These are phyloP conservation scores for Euphrasia confusa DNA, from an alignment of 257 asterid genomes.

Conservation along the genomic window DNA sequence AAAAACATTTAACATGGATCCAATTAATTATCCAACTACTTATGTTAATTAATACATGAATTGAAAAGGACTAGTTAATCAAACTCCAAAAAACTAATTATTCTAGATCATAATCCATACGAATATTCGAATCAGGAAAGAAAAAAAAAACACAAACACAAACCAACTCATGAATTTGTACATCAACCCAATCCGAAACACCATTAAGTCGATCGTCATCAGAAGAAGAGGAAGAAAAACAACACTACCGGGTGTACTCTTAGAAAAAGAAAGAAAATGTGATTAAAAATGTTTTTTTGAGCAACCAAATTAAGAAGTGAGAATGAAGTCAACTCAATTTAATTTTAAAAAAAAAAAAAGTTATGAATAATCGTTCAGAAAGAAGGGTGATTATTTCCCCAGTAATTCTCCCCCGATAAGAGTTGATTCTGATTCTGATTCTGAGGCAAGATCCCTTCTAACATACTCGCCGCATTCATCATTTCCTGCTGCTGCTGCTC, in stretches of 20 bases:
- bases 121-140: slow-evolving; percentile 4
- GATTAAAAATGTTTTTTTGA: background rate
- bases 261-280: slow-evolving; percentile 20
- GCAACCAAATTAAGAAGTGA: too few relatives aligned
- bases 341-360: too few relatives aligned
- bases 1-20: background rate
- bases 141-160: slow-evolving; percentile 22
- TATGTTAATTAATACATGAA: too few relatives aligned
- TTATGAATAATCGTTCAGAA: slow-evolving; percentile 22
- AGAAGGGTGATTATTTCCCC: slow-evolving; percentile 74
- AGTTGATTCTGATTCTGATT: slow-evolving; percentile 31
- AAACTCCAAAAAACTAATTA: background rate
- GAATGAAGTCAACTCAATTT: too few relatives aligned
- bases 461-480: slow-evolving; percentile 29
- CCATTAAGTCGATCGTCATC: slow-evolving; percentile 28
- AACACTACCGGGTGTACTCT: slow-evolving; percentile 11
- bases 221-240: background rate
- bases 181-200: slow-evolving; percentile 28
- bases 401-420: slow-evolving; percentile 62
- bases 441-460: slow-evolving; percentile 39
- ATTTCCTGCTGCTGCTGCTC: slow-evolving; percentile 21
- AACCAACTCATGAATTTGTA: slow-evolving; percentile 43
- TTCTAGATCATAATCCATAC: too few relatives aligned
- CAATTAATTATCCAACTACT: too few relatives aligned
- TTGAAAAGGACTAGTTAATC: too few relatives aligned